Base-by-base conservation (phyloP, 345 rosid species). In the Nasturtium officinale region DNA sequence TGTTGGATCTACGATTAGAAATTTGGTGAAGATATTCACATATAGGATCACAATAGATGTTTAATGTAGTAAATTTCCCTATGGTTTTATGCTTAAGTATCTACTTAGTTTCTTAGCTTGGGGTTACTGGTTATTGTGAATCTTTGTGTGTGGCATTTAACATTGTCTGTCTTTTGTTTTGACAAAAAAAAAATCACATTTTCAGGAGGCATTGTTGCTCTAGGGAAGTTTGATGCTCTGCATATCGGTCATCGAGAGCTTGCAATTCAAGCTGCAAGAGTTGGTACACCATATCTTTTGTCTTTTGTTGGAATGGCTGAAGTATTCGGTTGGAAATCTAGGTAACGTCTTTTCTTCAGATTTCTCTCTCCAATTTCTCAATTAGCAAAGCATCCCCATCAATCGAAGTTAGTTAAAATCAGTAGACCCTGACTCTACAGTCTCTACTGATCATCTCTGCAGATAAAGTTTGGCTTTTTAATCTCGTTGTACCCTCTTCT, bases 181-280 rank as follows among this genome's bases (percentile, higher is more conserved):
- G 33, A 61, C 21, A 10, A 25, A 11, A 47, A 8, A 11, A 25
- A 11, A 47, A 8, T 23, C 32, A 25, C 12, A 20, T 38, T 28
- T 61, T 12, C 73, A 88, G 96, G 98, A 76, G 92, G 98, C 65
- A 78, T 88, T 17, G 96, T 87, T 60, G 95, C 91, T n/a, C 80
- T 86, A 61, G 98, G 95, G 65, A 92, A 92, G 80, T 90, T 92
- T 83, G 98, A 92, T 59, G 98, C 96, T 1, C 85, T 92, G 79
- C 95, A 90, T 74, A 65, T 85, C 23, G 92, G 95, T 55, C 98
- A 92, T 69, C 82, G 92, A 28, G 95, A 92, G 81, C 98, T 90
- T 66, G 96, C 89, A 17, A 81, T 86, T 81, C 91, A 86, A 80
- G 96, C 98, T 69, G 87, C 96, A 47, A 92, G 85, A 78, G 72